Percentiles rank a stretch among this genome's conserved stretches.
These are phyloP conservation scores for Phytophthora agathidicida DNA, from an alignment of 352 stramenopile genomes.

Conservation along the genomic window DNA sequence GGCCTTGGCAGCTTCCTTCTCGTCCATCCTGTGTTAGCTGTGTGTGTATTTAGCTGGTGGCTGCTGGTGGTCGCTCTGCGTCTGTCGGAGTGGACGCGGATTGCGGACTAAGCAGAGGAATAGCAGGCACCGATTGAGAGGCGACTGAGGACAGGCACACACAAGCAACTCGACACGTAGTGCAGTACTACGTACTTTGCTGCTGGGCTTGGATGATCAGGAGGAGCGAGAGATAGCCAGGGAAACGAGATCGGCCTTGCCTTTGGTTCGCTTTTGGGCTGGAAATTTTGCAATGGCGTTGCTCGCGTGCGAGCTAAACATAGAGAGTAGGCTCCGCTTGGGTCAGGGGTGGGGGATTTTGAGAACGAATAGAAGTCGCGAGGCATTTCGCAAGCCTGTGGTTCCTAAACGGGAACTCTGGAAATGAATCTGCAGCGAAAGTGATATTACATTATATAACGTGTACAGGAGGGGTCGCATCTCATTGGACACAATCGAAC, in stretches of 20 bases:
- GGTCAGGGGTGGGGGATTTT: conserved; percentile 9
- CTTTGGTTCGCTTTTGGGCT: conserved; percentile 5
- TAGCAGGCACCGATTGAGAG: conserved; percentile 15
- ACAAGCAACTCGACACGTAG: conserved; percentile 19
- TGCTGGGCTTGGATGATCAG: conserved; percentile 28
- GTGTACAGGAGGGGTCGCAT: not conserved
- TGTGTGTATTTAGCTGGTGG: not conserved
- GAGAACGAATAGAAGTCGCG: no score
- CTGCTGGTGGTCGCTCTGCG: conserved; percentile 10
- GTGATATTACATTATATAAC: not conserved
- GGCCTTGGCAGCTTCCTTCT: conserved; percentile 62
- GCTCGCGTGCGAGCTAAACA: conserved; percentile 25
- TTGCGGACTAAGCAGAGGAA: conserved; percentile 25
- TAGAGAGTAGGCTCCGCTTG: conserved; percentile 15
- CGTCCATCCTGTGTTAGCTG: conserved; percentile 26
- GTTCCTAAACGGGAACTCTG: conserved; percentile 5
- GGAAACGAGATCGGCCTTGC: conserved; percentile 2
- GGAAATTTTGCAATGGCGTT: conserved; percentile 27
- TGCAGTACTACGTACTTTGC: not conserved
- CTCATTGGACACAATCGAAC: conserved; percentile 24
- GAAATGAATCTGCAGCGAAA: conserved; percentile 7
- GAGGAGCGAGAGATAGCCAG: conserved; percentile 26
- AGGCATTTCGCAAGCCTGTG: no score
- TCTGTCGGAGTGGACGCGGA: conserved; percentile 8
- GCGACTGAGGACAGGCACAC: conserved; percentile 20